Base-by-base conservation (phyloP, 495 filamentous ascomycete genomes). In the Tetracladium setigerum region DNA sequence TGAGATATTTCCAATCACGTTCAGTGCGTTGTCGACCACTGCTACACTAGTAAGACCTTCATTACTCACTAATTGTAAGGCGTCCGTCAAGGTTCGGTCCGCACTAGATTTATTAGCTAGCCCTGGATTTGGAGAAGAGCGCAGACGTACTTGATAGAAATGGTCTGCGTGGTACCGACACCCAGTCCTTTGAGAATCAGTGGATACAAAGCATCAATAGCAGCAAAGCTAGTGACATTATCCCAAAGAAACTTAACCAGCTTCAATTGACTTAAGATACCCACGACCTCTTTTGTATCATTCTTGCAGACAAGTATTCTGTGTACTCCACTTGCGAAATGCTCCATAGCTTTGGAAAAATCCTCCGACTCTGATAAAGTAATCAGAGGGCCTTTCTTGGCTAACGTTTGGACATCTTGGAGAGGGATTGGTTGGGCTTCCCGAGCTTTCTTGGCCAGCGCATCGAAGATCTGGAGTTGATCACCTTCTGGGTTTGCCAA, bases 1-100 rank as follows among this genome's bases (percentile, higher is more conserved):
- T 6, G 91, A 96, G 42, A 98, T 96, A 59, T 98, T 98, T 49
- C 92, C 92, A 42, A 95, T 76, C n/a, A 98, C 92, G 62, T 96
- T 97, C 42, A 77, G 71, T 16, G 84, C 79, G 49, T 84, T 86
- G 64, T 98, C 92, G 30, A 98, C 82, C 5, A 98, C 89, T 1
- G 92, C 90, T 17, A 98, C 72, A 2, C 89, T 95, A 2, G 90
- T 87, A 7, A 98, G 71, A 4, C 89, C 87, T 60, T 96, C 91
- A 48, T 81, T 80, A 63, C 85, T 83, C 91, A 98, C 95, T 30
- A 95, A 61, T 41, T 84, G 78, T 30, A 98, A 75, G n/a, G 92
- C 92, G 52, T 96, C 89, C 2, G 80, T 80, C 1, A 98, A 69
- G 40, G 82, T 86, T 54, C 81, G 83, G 52, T 98, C 92, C 38